Conservation (phyloP, 2,329 filamentous ascomycete genomes). For the Parastagonospora avenae region DNA sequence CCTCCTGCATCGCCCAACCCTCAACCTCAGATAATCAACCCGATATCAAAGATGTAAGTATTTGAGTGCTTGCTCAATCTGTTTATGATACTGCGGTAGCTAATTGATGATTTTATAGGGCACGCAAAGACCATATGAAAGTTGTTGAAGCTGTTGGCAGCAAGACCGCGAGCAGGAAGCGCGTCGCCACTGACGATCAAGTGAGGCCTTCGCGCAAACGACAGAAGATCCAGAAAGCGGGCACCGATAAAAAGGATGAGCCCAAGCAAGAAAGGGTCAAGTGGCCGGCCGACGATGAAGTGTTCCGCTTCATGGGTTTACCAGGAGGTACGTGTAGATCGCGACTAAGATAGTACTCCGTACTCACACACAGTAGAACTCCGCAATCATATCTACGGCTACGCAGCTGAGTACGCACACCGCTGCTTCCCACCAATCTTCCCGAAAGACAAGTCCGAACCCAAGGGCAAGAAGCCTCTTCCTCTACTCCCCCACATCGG, state of each 20-base stretch:
- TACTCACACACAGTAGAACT: conserved; percentile 27
- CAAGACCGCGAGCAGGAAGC: conserved; percentile 9
- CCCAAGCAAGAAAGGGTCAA: neutral
- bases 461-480: neutral
- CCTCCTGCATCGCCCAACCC: conserved; percentile 8
- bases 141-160: neutral
- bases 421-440: conserved; percentile 20
- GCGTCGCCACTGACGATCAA: neutral
- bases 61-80: neutral
- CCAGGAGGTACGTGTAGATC: conserved; percentile 22
- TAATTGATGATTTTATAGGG: conserved; percentile 10
- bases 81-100: neutral
- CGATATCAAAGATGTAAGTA: conserved; percentile 5
- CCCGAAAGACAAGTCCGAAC: neutral
- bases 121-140: conserved; percentile 1
- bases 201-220: conserved; percentile 9
- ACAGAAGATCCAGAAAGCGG: conserved; percentile 1
- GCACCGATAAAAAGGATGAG: neutral
- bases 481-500: conserved; percentile 21
- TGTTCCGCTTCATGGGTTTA: conserved; percentile 29
- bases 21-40: neutral
- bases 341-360: neutral
- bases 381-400: conserved; percentile 31
- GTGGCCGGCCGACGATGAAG: neutral
- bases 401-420: conserved; percentile 12